Evolutionary conservation across 805 yeast genomes (phyloP).

Genomic region (Candida sphagnicola): DNA sequence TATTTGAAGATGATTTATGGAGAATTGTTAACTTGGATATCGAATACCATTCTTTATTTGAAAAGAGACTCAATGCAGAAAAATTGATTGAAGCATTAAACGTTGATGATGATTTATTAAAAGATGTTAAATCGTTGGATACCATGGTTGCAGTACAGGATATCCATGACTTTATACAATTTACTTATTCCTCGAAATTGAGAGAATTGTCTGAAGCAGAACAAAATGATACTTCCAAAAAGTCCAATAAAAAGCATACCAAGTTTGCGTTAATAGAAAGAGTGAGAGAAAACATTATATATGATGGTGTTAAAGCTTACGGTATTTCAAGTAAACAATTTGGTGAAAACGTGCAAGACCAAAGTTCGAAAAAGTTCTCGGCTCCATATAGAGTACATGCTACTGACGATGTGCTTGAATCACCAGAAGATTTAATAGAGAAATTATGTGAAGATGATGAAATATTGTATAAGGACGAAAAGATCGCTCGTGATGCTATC

Average conservation of each 20-base stretch:
- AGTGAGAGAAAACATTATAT: slow-evolving; percentile 60
- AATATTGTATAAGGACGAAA: slow-evolving; percentile 51
- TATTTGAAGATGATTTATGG: slow-evolving; percentile 89
- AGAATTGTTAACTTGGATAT: slow-evolving; percentile 80
- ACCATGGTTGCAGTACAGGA: slow-evolving; percentile 83
- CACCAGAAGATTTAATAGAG: slow-evolving; percentile 60
- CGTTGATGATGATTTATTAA: slow-evolving; percentile 54
- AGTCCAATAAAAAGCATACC: slow-evolving; percentile 46
- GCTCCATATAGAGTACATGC: slow-evolving; percentile 58
- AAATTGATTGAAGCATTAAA: slow-evolving; percentile 51
- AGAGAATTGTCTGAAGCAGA: slow-evolving; percentile 37
- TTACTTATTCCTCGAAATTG: slow-evolving; percentile 59
- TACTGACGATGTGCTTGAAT: slow-evolving; percentile 60
- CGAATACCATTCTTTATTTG: slow-evolving; percentile 80
- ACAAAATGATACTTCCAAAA: slow-evolving; percentile 10
- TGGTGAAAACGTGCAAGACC: slow-evolving; percentile 72
- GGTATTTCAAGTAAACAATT: slow-evolving; percentile 79
- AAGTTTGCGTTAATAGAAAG: slow-evolving; percentile 63
- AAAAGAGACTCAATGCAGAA: slow-evolving; percentile 63
- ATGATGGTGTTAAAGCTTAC: slow-evolving; percentile 60
- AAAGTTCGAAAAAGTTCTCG: slow-evolving; percentile 46
- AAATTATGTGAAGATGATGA: slow-evolving; percentile 41
- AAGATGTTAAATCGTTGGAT: slow-evolving; percentile 51
- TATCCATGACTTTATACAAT: slow-evolving; percentile 75
- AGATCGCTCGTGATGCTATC: slow-evolving; percentile 68